These are phyloP conservation scores for Allomyces javanicus DNA, from an alignment of 192 early-diverging fungal species.

Conservation along the genomic window DNA sequence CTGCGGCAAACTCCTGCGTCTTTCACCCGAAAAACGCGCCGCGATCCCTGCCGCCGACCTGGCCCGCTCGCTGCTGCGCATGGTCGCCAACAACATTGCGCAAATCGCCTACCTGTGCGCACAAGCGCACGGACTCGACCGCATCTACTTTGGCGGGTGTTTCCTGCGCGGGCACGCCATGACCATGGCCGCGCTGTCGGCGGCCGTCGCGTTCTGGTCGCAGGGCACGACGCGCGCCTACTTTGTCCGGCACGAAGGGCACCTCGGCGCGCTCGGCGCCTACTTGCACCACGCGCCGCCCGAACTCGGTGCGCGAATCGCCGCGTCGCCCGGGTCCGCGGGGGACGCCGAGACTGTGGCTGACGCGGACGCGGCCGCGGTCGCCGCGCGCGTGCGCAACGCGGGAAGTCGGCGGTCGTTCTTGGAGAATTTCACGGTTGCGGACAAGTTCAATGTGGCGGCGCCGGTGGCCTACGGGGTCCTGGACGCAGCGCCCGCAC, in stretches of 20 bases:
- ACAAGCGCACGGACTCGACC: conserved; percentile 61
- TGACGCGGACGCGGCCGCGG: too few relatives aligned
- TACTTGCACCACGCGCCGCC: too few relatives aligned
- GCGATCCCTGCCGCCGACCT: conserved; percentile 62
- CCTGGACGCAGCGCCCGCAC: conserved; percentile 33
- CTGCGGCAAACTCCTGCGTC: conserved; percentile 89
- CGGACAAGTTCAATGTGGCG: conserved; percentile 31
- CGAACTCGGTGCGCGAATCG: too few relatives aligned
- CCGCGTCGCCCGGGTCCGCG: too few relatives aligned
- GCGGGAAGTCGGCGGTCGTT: conserved; percentile 30
- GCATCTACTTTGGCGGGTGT: conserved; percentile 94
- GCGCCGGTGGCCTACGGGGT: conserved; percentile 38
- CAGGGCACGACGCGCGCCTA: conserved; percentile 82
- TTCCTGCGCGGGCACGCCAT: conserved; percentile 91
- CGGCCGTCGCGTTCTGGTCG: conserved; percentile 94
- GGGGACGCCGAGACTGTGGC: too few relatives aligned
- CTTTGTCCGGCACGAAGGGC: conserved; percentile 93
- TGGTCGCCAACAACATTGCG: conserved; percentile 91
- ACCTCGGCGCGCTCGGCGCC: conserved; percentile 84
- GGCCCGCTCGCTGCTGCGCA: conserved; percentile 68
- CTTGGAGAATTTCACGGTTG: conserved; percentile 61
- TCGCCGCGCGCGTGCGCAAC: background rate
- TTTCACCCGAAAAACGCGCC: conserved; percentile 27
- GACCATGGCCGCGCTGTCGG: conserved; percentile 92
- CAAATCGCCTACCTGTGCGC: conserved; percentile 97